A percentile compares a stretch with the other conserved stretches of the same genome.
These are phyloP conservation scores for Lipomyces chichibuensis DNA, from an alignment of 805 yeast species.

Conservation along the genomic window DNA sequence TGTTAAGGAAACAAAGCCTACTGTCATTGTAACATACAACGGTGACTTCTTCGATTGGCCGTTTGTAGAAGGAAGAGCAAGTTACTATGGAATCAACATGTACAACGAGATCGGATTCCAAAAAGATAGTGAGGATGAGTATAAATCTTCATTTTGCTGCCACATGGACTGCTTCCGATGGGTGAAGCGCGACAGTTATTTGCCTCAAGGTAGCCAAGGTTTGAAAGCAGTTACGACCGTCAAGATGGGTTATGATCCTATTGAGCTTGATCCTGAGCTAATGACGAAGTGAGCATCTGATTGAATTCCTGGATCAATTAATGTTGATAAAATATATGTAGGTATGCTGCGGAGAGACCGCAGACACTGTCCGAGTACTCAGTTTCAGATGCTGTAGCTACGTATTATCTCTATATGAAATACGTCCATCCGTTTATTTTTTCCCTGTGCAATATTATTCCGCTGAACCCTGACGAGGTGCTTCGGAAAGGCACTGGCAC, in stretches of 20 bases:
- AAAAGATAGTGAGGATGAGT: conserved; percentile 85
- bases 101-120: conserved; percentile 93
- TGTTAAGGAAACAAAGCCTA: conserved; percentile 82
- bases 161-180: conserved; percentile 98
- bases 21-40: conserved; percentile 96
- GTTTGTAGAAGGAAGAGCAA: conserved; percentile 85
- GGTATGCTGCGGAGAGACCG: conserved; percentile 89
- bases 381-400: conserved; percentile 99
- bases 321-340: not conserved
- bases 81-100: conserved; percentile 83
- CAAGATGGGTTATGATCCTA: conserved; percentile 93
- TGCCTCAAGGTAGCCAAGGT: conserved; percentile 99
- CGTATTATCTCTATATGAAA: conserved; percentile 92
- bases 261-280: conserved; percentile 93
- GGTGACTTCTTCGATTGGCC: conserved; percentile 99
- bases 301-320: not conserved
- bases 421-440: conserved; percentile 97
- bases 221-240: conserved; percentile 96
- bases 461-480: conserved; percentile 94
- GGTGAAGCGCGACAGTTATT: conserved; percentile 96
- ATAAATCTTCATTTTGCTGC: conserved; percentile 86
- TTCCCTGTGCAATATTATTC: conserved; percentile 92
- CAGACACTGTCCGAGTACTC: conserved; percentile 93
- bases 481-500: conserved; percentile 98
- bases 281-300: conserved; percentile 70